Base-by-base conservation (phyloP, 2,329 filamentous ascomycete genomes). In the Fusarium floridanum region DNA sequence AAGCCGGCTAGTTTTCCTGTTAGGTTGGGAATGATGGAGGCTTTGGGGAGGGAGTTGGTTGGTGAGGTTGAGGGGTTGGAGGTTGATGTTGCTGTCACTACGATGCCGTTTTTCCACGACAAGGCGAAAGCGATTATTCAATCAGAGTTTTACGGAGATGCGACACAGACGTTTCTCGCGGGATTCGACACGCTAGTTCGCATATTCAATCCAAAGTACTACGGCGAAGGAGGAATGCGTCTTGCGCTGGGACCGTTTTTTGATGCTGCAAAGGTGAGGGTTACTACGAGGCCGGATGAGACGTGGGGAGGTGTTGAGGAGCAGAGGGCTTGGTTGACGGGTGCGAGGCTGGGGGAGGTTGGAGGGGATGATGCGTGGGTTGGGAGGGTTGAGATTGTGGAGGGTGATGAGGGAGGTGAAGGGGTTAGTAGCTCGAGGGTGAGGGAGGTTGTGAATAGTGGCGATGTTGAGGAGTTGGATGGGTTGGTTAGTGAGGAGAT, bases 111-210 rank as follows among this genome's bases (percentile, higher is more conserved):
- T 80, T 97, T 96, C 77, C 90, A 90, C 67, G 91, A 92, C 78
- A 96, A 96, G 83, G 90, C 90, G 9, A 75, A 78, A 14, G 90
- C 89, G 1, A 90, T 95, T 32, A 83, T 85, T 0, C 78, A 81
- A 10, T 81, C 82, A 0, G 83, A 84, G 0, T 84, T 85, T 41
- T 91, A 89, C 73, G 66, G 16, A 34, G 41, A 36, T 11, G 20
- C 81, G 9, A 84, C 87, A 63, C 92, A 95, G 77, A 84, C 93
- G 5, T 94, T 94, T 77, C 88, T 95, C 3, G 89, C 91, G 2
- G 94, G 94, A 32, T 96, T 91, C 80, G 94, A 96, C 77, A 96
- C 94, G 0, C 83, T 95, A 8, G 90, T 93, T 17, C 89, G 94
- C 22, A 90, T 96, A 62, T 89, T 94, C 64, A 86, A 93, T 59